Base-by-base conservation (phyloP, 1,139 yeast species). In the Kodamaea plutei region DNA sequence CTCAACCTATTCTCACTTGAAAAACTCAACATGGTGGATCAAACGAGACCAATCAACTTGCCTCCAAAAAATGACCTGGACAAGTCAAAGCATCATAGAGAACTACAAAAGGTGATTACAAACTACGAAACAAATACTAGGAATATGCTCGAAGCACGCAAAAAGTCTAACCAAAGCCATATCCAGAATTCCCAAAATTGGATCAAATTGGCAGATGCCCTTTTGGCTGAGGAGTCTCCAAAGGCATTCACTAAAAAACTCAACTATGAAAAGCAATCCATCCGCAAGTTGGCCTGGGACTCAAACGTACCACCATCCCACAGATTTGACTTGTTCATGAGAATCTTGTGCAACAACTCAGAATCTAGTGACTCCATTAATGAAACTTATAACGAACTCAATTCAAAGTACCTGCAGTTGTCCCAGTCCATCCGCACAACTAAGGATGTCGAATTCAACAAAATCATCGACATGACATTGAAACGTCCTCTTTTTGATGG, bases 31-130 rank as follows among this genome's bases (percentile, higher is more conserved):
- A 46, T 49, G 9, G 43, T 67, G 14, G 73, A 68, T 43, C 73
- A 65, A 43, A 56, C 70, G 4, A 54, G 74, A 33, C 74, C 74
- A 13, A 66, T 66, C 22, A 61, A 68, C 39, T 49, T 68, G 23
- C 74, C 74, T 12, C 74, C 74, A 1, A 68, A 68, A 38, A 44
- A 53, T 10, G 38, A 40, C 3, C 37, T 37, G 17, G 74, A 68
- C 39, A 63, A 56, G 28, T 41, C 54, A 9, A 64, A 59, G 39
- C 74, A 68, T 39, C 58, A 60, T 36, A 56, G 52, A 28, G 70
- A 68, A 44, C 52, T 67, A 34, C 54, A 62, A 30, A 56, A 50
- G 38, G 59, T 61, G 15, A 38, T 67, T 20, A 50, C 50, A 24
- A 59, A 48, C 36, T 54, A 50, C 35, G 72, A 67, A 40, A 27